phyloP scores from a whole-genome alignment of 495 filamentous ascomycete species.

The Tirmania nivea region DNA sequence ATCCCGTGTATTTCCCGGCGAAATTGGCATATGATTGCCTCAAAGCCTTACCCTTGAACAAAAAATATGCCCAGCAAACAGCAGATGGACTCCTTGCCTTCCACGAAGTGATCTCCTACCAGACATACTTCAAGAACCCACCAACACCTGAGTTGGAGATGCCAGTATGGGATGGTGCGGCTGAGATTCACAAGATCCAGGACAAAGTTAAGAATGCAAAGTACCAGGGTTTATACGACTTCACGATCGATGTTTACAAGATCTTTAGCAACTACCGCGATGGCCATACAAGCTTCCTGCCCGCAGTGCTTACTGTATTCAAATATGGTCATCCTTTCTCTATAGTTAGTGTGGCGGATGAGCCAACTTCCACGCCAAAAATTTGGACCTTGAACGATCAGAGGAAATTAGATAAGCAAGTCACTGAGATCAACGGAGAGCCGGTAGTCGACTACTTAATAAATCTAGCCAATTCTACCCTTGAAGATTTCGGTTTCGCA shows the following conservation, averaged over 20 bases:
- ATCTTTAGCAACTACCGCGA: constrained; percentile 9
- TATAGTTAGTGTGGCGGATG: not conserved
- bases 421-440: constrained; percentile 9
- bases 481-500: constrained; percentile 8
- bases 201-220: not conserved
- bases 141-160: not conserved
- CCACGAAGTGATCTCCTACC: not conserved
- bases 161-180: not conserved
- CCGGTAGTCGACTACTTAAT: constrained; percentile 2
- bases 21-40: not conserved
- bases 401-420: not conserved
- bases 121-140: not conserved
- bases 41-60: not conserved
- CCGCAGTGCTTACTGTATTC: not conserved
- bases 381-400: not conserved
- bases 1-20: not conserved
- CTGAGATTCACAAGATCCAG: constrained; percentile 5
- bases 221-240: constrained; percentile 9
- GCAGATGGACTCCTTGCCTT: not conserved
- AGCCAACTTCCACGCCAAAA: not conserved
- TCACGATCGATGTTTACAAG: constrained; percentile 7
- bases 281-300: constrained; percentile 7
- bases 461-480: constrained; percentile 6
- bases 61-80: not conserved
- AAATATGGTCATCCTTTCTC: not conserved